These are phyloP conservation scores for Zygosaccharomyces rouxii DNA, from an alignment of 805 yeast genomes.

Conservation along the genomic window DNA sequence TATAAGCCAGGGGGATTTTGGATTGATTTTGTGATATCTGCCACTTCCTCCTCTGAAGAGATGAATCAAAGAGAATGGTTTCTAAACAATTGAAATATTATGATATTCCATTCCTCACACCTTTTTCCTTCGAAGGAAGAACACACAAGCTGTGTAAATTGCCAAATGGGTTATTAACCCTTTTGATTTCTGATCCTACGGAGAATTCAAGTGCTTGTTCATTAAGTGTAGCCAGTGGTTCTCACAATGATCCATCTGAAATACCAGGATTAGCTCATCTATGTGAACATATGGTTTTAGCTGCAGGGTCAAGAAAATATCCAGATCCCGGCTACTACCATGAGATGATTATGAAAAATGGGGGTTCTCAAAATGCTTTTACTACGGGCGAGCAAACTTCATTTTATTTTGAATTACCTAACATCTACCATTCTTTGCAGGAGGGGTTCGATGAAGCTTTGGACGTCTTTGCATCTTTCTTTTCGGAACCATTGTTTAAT, in stretches of 20 bases:
- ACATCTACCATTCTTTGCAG: constrained; percentile 29
- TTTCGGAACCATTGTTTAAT: constrained; percentile 49
- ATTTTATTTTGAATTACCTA: constrained; percentile 60
- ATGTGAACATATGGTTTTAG: constrained; percentile 68
- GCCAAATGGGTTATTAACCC: constrained; percentile 62
- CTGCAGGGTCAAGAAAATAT: constrained; percentile 50
- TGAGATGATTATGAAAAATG: constrained; percentile 40
- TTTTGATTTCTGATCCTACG: constrained; percentile 73
- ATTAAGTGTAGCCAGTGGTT: constrained; percentile 73
- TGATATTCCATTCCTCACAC: constrained; percentile 30
- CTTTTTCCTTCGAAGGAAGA: constrained; percentile 38
- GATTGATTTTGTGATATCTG: neutral
- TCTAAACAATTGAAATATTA: constrained; percentile 19
- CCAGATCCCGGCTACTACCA: constrained; percentile 47
- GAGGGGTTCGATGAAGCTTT: constrained; percentile 45
- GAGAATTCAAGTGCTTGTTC: constrained; percentile 64
- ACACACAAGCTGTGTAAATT: constrained; percentile 46
- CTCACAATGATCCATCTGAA: constrained; percentile 68
- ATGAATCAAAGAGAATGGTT: constrained; percentile 14
- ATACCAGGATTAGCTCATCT: constrained; percentile 84
- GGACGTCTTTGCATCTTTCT: constrained; percentile 47
- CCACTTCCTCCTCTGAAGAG: neutral
- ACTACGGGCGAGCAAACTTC: constrained; percentile 66
- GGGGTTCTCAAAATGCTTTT: constrained; percentile 62
- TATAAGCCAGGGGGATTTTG: neutral